These are phyloP conservation scores for Usnea hakonensis DNA, from an alignment of 495 filamentous ascomycete species.

Conservation along the genomic window DNA sequence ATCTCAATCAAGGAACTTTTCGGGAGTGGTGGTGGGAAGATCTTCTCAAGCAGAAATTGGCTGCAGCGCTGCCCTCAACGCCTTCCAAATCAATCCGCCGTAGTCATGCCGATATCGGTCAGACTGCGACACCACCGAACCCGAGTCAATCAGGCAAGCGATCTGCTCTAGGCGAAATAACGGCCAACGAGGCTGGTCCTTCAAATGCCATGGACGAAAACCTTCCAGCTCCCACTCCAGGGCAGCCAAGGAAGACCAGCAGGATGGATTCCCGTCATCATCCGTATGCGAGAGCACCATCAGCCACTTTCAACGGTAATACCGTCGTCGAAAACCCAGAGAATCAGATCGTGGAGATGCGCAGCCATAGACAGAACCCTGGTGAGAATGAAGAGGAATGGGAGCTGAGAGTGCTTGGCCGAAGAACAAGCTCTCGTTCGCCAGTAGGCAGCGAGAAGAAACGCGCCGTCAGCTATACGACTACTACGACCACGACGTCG, in stretches of 20 bases:
- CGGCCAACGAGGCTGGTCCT: conserved; percentile 53
- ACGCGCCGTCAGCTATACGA: conserved; percentile 48
- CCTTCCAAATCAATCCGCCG: conserved; percentile 54
- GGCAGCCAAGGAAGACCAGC: conserved; percentile 86
- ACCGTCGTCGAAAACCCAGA: conserved; percentile 30
- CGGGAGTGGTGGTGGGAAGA: conserved; percentile 98
- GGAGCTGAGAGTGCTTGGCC: conserved; percentile 27
- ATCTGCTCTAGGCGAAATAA: conserved; percentile 82
- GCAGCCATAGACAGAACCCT: conserved; percentile 37
- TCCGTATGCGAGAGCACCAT: conserved; percentile 39
- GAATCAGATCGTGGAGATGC: conserved; percentile 34
- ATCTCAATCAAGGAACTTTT: conserved; percentile 93
- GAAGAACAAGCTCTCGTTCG: conserved; percentile 29
- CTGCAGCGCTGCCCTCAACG: conserved; percentile 61
- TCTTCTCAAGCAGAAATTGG: conserved; percentile 59
- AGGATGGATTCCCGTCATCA: conserved; percentile 51
- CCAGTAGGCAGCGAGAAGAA: conserved; percentile 37
- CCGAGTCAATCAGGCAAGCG: conserved; percentile 58
- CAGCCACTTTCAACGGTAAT: conserved; percentile 35
- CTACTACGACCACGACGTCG: conserved; percentile 54
- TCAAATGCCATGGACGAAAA: conserved; percentile 56
- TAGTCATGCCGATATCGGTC: conserved; percentile 42
- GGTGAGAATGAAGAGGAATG: conserved; percentile 71
- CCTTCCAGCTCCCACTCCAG: conserved; percentile 89
- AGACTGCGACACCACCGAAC: conserved; percentile 76